Evolutionary conservation across 306 rosid genomes (phyloP).

Genomic region (Trichosanthes cucumerina): DNA sequence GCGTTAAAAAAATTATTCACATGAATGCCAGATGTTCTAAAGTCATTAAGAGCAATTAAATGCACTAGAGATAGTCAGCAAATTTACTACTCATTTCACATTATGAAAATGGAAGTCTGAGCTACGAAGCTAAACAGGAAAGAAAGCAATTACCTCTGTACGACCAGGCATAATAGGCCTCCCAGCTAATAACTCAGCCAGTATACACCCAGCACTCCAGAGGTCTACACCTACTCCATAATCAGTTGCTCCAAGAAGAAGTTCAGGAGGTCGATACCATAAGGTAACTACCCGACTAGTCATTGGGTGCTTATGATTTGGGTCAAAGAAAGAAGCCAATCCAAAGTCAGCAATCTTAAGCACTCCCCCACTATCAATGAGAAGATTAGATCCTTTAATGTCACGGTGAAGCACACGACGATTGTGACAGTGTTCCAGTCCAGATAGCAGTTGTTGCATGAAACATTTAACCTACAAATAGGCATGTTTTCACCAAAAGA

Average conservation of each 20-base stretch:
- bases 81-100: not conserved
- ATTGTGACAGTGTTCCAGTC: constrained; percentile 67
- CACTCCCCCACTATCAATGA: constrained; percentile 48
- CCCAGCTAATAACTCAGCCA: constrained; percentile 67
- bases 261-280: constrained; percentile 75
- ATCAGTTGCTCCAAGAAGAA: constrained; percentile 70
- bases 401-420: constrained; percentile 60
- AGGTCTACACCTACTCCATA: constrained; percentile 61
- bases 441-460: constrained; percentile 54
- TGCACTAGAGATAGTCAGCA: not conserved
- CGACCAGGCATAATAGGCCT: constrained; percentile 79
- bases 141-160: constrained; percentile 47
- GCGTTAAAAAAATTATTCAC: not conserved
- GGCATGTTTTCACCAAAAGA: constrained; percentile 9
- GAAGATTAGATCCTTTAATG: constrained; percentile 75
- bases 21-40: not conserved
- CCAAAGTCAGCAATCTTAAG: constrained; percentile 77
- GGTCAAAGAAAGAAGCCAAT: constrained; percentile 54
- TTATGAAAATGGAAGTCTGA: not conserved
- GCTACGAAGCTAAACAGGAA: not conserved
- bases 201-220: constrained; percentile 73
- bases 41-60: not conserved
- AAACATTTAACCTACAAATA: constrained; percentile 58
- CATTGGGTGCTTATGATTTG: constrained; percentile 53
- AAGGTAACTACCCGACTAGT: constrained; percentile 73